phyloP scores from a whole-genome alignment of 768 basidiomycete genomes.

The Mycena capillaripes region DNA sequence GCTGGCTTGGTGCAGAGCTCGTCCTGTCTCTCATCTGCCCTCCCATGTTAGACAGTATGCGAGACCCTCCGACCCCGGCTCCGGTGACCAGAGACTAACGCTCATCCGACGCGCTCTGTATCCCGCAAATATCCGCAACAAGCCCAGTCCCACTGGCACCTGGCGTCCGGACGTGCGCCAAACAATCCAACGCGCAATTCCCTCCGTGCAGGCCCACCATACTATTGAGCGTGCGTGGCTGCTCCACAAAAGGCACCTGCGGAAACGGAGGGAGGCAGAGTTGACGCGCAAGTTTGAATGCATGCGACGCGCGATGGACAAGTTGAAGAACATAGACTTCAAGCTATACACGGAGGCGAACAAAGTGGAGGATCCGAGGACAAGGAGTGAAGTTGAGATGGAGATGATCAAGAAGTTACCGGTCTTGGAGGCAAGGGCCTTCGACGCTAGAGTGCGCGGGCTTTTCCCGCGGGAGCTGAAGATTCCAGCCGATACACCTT shows the following conservation, averaged over 20 bases:
- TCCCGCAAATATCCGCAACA: slow-evolving; percentile 80
- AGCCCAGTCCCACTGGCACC: slow-evolving; percentile 81
- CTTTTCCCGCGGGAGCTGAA: slow-evolving; percentile 91
- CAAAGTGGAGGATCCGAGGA: slow-evolving; percentile 80
- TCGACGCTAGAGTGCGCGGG: slow-evolving; percentile 84
- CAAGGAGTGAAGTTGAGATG: slow-evolving; percentile 67
- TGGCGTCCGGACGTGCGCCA: slow-evolving; percentile 87
- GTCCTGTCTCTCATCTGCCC: slow-evolving; percentile 40
- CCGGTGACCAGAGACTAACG: slow-evolving; percentile 74
- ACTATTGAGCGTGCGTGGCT: slow-evolving; percentile 94
- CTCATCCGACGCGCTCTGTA: slow-evolving; percentile 85
- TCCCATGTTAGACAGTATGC: slow-evolving; percentile 59
- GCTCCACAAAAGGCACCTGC: slow-evolving; percentile 81
- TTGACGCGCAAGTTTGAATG: slow-evolving; percentile 81
- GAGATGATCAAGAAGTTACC: slow-evolving; percentile 73
- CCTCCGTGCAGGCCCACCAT: slow-evolving; percentile 90
- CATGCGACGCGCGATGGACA: slow-evolving; percentile 90
- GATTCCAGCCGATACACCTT: slow-evolving; percentile 88
- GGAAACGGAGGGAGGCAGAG: slow-evolving; percentile 78
- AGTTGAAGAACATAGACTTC: slow-evolving; percentile 72
- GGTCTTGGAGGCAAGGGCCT: slow-evolving; percentile 74
- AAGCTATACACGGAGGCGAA: slow-evolving; percentile 80
- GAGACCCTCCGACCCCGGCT: slow-evolving; percentile 54
- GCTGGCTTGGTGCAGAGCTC: slow-evolving; percentile 50
- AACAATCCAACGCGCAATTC: slow-evolving; percentile 87